Evolutionary conservation across 345 rosid genomes (phyloP), one percentile per base, ranked within the genome.

Genomic region (Citrus cavaleriei): DNA sequence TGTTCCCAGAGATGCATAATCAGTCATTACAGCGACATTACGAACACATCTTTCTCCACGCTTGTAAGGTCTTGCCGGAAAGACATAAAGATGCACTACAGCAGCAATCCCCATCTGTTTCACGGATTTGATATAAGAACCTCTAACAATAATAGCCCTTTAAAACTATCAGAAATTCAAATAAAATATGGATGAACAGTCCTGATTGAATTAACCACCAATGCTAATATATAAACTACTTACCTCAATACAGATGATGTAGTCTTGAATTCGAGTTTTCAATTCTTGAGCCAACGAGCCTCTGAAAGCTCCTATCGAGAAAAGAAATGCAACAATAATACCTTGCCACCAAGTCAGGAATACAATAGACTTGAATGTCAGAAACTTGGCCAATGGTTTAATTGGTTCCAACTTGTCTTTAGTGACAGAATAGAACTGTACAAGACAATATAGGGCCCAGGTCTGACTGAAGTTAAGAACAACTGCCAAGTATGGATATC

Each of bases 291-390:
- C 99, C 80, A 93, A 84, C 54, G 93, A 74, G 24, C 99, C 98
- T 79, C 85, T 96, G 77, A 96, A 89, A 57, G 86, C 92, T 79
- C 99, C 99, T 82, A 91, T 82, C 21, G 95, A 89, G 86, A 91
- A 93, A 80, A 96, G 97, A 88, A 96, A 94, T 28, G 99, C 98
- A 79, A 96, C 89, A 30, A 93, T 86, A 24, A 96, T 80, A 61
- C 99, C 99, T 94, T 96, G 98, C 99, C 99, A 96, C 99, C 99
- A 96, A 38, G 99, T 96, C 80, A 96, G 91, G 88, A 96, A 96
- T 22, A 96, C 97, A 54, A 96, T 96, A 49, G 99, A 96, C 86
- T 96, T 96, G 85, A 96, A 92, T 37, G 97, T 92, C 79, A 96
- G 78, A 74, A 96, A 96, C 89, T 96, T 96, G 76, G 99, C 98